Evolutionary conservation across 192 early-diverging fungal species (phyloP), one percentile per base, ranked within the genome.

Genomic region (Backusella macrospora): DNA sequence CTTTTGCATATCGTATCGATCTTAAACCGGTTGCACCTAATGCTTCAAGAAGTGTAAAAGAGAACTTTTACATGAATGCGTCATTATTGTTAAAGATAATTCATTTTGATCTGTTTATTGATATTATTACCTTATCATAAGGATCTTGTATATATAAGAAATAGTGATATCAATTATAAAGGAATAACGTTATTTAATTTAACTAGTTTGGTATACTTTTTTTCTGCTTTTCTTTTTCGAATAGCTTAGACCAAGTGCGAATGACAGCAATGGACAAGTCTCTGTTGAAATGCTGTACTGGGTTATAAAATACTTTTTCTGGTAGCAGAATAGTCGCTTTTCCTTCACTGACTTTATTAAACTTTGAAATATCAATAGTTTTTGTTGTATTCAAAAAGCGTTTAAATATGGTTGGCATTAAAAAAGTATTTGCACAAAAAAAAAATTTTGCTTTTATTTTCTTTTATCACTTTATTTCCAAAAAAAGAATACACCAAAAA

Each of bases 261-360:
- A 99, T 98, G 21, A 93, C 95, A 15, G 98, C 97, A 55, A 98
- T 93, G 12, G 96, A 98, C 92, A 96, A 94, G 82, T 99, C 97
- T 16, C 96, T 86, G 84, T 99, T 98, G 86, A 98, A 98, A 78
- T 97, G 87, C 84, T 99, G 96, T 48, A 98, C 94, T 2, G 95
- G 94, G 79, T 99, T 99, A 87, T 99, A 99, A 76, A 99, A 99
- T 16, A 98, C 97, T 70, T 94, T 90, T 75, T 91, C 90, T 43
- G 94, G 93, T 77, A 95, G 93, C 62, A 96, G 83, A 63, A 96
- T 95, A 13, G 89, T 94, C 7, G 93, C 94, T 72, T 88, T 83
- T 74, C 94, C 94, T 67, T 95, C 94, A 14, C 82, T 89, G 68
- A 95, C 86, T 40, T 86, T 80, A 48, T 87, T 84, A 81, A 84